Base-by-base conservation (phyloP, 31 red algal genomes). In the Bonnemaisonia californica region DNA sequence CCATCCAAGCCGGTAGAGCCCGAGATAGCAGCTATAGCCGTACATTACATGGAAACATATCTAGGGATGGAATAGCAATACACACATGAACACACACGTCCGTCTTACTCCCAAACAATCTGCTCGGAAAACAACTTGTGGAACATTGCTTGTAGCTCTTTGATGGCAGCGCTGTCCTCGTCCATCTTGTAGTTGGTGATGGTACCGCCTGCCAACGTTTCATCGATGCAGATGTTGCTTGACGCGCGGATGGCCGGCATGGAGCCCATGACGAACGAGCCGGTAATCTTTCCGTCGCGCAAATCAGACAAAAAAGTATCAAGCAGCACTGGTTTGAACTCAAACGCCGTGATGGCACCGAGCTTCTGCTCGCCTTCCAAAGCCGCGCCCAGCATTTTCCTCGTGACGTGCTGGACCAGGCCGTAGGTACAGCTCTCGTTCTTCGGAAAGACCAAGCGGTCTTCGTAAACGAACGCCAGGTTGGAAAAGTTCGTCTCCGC, bases 401-500 rank as follows among this genome's bases (percentile, higher is more conserved):
- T n/a, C n/a, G n/a, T n/a, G n/a, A n/a, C n/a, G n/a, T n/a, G n/a
- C n/a, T n/a, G n/a, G n/a, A n/a, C n/a, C n/a, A n/a, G n/a, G n/a
- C n/a, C n/a, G n/a, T n/a, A n/a, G n/a, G n/a, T n/a, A n/a, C n/a
- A n/a, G n/a, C n/a, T n/a, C n/a, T n/a, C n/a, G n/a, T n/a, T n/a
- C n/a, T n/a, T n/a, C 27, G 62, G 62, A 30, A 66, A 66, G 12
- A 66, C 19, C 11, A 66, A 21, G 19, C 12, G 18, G 26, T 29
- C n/a, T 21, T 66, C 62, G 26, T 26, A 26, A 12, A 66, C 62
- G 26, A 66, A 66, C 12, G 19, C 62, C 12, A 66, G 12, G 26
- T 66, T 66, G 13, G 62, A 66, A 29, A 66, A 66, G 26, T 66
- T 66, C 12, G 62, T 66, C 26, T 66, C 62, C 12, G 62, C 62